Conservation (phyloP, 768 basidiomycete species). For the Stropharia rugosoannulata region DNA sequence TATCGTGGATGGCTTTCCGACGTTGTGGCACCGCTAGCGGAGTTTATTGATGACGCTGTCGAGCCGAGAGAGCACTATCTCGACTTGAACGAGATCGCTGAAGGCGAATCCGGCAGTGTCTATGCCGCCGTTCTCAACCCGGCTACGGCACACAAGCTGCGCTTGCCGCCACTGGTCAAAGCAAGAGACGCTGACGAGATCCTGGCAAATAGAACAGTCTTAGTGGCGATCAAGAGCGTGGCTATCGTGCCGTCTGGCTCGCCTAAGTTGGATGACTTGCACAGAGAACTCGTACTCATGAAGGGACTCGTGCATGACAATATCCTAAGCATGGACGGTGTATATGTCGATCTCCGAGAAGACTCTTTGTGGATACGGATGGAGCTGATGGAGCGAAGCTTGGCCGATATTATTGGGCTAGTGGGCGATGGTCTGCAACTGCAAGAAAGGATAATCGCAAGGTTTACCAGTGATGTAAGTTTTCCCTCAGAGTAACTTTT, state of each 20-base stretch:
- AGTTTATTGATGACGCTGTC: slow-evolving; percentile 60
- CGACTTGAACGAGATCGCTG: slow-evolving; percentile 76
- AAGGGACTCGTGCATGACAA: slow-evolving; percentile 57
- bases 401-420: slow-evolving; percentile 76
- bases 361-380: slow-evolving; percentile 82
- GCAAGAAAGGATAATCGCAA: slow-evolving; percentile 67
- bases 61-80: slow-evolving; percentile 66
- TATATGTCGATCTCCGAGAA: slow-evolving; percentile 67
- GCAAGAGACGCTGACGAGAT: slow-evolving; percentile 37
- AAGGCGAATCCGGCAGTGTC: slow-evolving; percentile 81
- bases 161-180: slow-evolving; percentile 37
- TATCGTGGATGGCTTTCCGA: slow-evolving; percentile 65
- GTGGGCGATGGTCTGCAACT: slow-evolving; percentile 61
- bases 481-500: neutral
- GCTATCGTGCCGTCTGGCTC: slow-evolving; percentile 55
- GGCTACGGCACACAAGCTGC: slow-evolving; percentile 31
- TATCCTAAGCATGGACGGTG: slow-evolving; percentile 63
- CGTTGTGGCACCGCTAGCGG: slow-evolving; percentile 55
- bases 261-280: slow-evolving; percentile 62
- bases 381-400: slow-evolving; percentile 87
- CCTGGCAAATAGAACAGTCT: slow-evolving; percentile 28
- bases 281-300: slow-evolving; percentile 61
- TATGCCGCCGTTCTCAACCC: slow-evolving; percentile 41
- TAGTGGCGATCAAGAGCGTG: slow-evolving; percentile 81
- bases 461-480: slow-evolving; percentile 78